Conservation (phyloP, 2,329 filamentous ascomycete genomes). For the Basipetospora chlamydospora region DNA sequence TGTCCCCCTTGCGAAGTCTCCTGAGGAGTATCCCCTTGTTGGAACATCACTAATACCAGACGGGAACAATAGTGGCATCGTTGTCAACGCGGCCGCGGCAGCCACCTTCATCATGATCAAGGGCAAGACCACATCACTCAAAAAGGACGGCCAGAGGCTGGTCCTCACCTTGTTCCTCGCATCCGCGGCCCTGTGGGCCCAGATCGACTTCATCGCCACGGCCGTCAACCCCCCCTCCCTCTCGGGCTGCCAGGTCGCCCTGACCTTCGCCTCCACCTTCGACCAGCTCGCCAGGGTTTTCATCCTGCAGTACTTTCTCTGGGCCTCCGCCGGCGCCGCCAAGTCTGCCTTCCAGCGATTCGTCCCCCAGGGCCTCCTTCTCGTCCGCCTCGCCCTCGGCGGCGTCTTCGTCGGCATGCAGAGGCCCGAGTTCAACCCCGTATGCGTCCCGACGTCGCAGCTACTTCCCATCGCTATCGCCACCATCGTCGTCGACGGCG, state of each 20-base stretch:
- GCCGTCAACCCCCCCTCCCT: slow-evolving; percentile 27
- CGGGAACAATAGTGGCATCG: slow-evolving; percentile 27
- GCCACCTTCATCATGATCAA: slow-evolving; percentile 31
- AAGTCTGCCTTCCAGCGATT: slow-evolving; percentile 22
- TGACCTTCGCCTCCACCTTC: slow-evolving; percentile 37
- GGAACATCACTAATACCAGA: not conserved
- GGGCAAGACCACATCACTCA: slow-evolving; percentile 31
- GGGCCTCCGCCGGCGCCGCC: slow-evolving; percentile 28
- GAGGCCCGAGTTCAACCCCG: slow-evolving; percentile 32
- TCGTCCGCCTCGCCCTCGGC: slow-evolving; percentile 35
- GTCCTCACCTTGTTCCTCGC: slow-evolving; percentile 42
- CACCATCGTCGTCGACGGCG: slow-evolving; percentile 28
- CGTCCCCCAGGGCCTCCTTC: slow-evolving; percentile 30
- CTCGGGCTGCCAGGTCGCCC: slow-evolving; percentile 33
- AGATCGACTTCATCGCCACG: slow-evolving; percentile 34
- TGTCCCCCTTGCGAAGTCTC: slow-evolving; percentile 9
- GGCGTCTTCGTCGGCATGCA: slow-evolving; percentile 40
- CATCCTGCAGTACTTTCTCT: slow-evolving; percentile 39
- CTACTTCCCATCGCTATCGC: slow-evolving; percentile 28
- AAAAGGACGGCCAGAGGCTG: slow-evolving; percentile 48
- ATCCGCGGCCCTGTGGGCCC: slow-evolving; percentile 37
- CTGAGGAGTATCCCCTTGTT: not conserved
- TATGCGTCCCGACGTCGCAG: slow-evolving; percentile 34
- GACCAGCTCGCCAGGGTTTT: slow-evolving; percentile 41
- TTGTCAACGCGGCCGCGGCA: slow-evolving; percentile 35